Evolutionary conservation across 2,329 filamentous ascomycete genomes (phyloP).

Genomic region (Truncatella angustata): DNA sequence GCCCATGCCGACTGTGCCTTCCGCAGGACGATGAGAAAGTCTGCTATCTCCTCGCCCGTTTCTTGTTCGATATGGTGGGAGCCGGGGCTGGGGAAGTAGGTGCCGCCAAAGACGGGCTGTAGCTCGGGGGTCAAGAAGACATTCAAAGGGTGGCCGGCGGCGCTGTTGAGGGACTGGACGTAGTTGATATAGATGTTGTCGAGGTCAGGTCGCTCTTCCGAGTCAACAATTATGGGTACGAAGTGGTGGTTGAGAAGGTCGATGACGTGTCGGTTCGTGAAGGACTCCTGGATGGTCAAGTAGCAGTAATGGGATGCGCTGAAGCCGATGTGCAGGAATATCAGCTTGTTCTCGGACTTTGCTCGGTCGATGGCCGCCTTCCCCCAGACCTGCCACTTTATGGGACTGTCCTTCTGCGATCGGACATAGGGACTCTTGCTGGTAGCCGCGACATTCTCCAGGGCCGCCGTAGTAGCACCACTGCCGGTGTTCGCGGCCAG

Average conservation of each 20-base stretch:
- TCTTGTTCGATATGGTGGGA: constrained; percentile 44
- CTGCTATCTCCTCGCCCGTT: constrained; percentile 60
- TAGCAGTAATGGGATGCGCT: constrained; percentile 90
- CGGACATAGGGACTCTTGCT: constrained; percentile 59
- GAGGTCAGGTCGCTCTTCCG: constrained; percentile 90
- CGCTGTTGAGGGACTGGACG: constrained; percentile 86
- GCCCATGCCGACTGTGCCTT: constrained; percentile 77
- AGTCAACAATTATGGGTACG: constrained; percentile 88
- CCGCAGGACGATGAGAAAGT: constrained; percentile 78
- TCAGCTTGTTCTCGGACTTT: constrained; percentile 76
- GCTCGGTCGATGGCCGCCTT: constrained; percentile 75
- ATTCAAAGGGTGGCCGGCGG: constrained; percentile 92
- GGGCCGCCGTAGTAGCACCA: constrained; percentile 15
- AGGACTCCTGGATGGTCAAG: constrained; percentile 91
- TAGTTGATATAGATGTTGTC: constrained; percentile 99
- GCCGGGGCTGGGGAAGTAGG: constrained; percentile 87
- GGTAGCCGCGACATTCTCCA: constrained; percentile 35
- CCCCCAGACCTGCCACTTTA: constrained; percentile 89
- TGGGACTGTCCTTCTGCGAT: constrained; percentile 74
- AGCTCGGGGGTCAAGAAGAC: constrained; percentile 94
- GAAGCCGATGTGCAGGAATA: constrained; percentile 95
- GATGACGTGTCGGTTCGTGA: constrained; percentile 79
- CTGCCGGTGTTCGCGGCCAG: too few species aligned
- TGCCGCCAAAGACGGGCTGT: constrained; percentile 92
- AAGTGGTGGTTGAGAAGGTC: constrained; percentile 81